phyloP scores from a whole-genome alignment of 2,329 filamentous ascomycete species.

The Xylaria sp. region DNA sequence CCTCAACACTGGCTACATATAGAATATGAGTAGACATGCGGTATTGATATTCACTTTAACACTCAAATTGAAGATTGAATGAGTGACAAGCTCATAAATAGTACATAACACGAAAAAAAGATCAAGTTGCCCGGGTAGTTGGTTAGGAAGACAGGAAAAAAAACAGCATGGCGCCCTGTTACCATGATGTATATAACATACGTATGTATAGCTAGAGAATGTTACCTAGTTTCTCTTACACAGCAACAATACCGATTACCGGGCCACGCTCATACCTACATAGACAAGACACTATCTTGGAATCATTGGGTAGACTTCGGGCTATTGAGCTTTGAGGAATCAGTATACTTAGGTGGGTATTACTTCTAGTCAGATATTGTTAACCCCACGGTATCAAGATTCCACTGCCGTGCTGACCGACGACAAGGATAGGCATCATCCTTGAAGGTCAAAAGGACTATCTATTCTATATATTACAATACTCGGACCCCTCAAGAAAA shows the following conservation, averaged over 20 bases:
- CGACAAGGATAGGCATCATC: conserved; percentile 24
- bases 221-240: neutral
- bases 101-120: too few species aligned
- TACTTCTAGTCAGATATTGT: conserved; percentile 17
- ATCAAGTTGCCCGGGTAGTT: too few species aligned
- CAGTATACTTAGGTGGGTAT: conserved; percentile 3
- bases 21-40: too few species aligned
- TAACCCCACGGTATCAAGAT: conserved; percentile 22
- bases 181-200: neutral
- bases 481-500: neutral
- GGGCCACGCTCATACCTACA: neutral
- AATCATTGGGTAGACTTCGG: neutral
- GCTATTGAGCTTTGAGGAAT: conserved; percentile 8
- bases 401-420: conserved; percentile 27
- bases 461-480: conserved; percentile 1
- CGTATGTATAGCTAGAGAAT: neutral
- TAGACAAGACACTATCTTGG: neutral
- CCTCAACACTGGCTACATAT: too few species aligned
- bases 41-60: too few species aligned
- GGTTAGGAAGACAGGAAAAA: too few species aligned
- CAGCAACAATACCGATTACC: neutral
- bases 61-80: too few species aligned
- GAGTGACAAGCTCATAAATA: too few species aligned
- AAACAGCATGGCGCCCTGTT: neutral
- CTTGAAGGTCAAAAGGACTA: neutral